phyloP scores from a whole-genome alignment of 495 filamentous ascomycete species.

The Penicillium waksmanii region DNA sequence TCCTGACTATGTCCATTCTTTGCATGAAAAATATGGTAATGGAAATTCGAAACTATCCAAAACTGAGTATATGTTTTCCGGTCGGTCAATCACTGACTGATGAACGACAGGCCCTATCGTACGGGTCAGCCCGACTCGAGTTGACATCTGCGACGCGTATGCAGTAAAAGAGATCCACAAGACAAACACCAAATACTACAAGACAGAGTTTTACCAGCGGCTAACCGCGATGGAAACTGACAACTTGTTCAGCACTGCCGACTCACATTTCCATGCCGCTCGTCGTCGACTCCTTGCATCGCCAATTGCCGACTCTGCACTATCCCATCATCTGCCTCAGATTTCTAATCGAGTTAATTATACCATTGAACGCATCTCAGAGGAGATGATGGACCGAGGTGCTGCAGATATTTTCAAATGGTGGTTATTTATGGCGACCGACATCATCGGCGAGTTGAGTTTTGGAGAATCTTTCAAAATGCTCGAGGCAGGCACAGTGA shows the following conservation, averaged over 20 bases:
- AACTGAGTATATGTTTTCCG: no score
- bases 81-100: no score
- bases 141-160: constrained; percentile 42
- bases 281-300: constrained; percentile 40
- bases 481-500: constrained; percentile 53
- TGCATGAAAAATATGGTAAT: constrained; percentile 52
- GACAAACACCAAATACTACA: constrained; percentile 14
- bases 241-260: constrained; percentile 38
- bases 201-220: constrained; percentile 32
- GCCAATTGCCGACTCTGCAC: constrained; percentile 44
- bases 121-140: constrained; percentile 38
- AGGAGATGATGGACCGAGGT: constrained; percentile 35
- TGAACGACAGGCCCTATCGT: constrained; percentile 42
- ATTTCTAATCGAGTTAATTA: constrained; percentile 33
- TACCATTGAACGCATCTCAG: constrained; percentile 36
- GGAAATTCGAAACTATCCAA: no score
- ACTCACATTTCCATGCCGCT: constrained; percentile 33
- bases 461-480: constrained; percentile 63
- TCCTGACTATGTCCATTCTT: constrained; percentile 42
- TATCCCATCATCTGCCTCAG: constrained; percentile 30
- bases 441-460: constrained; percentile 57
- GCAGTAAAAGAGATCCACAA: constrained; percentile 40
- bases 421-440: constrained; percentile 60
- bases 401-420: constrained; percentile 56
- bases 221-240: constrained; percentile 19